These are phyloP conservation scores for Fusarium caatingaense DNA, from an alignment of 2,329 filamentous ascomycete species.

Conservation along the genomic window DNA sequence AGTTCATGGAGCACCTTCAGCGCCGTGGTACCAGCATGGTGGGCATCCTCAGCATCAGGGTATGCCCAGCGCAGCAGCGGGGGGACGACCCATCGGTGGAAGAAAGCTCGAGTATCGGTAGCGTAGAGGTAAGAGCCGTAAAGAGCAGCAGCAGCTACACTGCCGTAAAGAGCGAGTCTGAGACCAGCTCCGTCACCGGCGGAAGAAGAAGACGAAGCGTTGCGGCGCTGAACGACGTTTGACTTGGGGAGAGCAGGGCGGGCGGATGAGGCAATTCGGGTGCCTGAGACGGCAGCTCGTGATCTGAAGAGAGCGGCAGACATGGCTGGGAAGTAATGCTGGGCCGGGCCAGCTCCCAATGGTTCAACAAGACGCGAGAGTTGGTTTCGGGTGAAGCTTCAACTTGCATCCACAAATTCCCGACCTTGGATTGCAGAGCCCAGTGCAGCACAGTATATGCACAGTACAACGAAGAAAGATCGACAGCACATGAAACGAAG, in stretches of 20 bases:
- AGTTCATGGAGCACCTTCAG: conserved; percentile 80
- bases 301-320: conserved; percentile 44
- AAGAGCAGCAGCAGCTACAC: conserved; percentile 55
- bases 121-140: conserved; percentile 71
- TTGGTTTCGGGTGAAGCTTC: conserved; percentile 45
- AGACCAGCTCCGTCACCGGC: conserved; percentile 45
- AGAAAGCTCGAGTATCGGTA: conserved; percentile 79
- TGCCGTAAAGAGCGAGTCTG: conserved; percentile 55
- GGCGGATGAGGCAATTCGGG: conserved; percentile 34
- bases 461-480: conserved; percentile 19
- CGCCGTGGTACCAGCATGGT: conserved; percentile 78
- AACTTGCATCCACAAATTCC: conserved; percentile 42
- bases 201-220: conserved; percentile 52
- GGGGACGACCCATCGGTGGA: conserved; percentile 75
- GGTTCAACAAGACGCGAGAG: conserved; percentile 42
- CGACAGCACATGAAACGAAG: background rate
- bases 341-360: conserved; percentile 48
- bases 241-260: conserved; percentile 35
- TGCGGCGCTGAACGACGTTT: conserved; percentile 44
- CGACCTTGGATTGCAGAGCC: conserved; percentile 34
- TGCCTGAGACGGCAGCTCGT: conserved; percentile 35
- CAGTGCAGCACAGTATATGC: conserved; percentile 39
- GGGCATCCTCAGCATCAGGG: conserved; percentile 90
- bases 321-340: conserved; percentile 45
- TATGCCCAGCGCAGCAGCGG: conserved; percentile 73